Conservation (phyloP, 257 asterid species). For the Prunella vulgaris region DNA sequence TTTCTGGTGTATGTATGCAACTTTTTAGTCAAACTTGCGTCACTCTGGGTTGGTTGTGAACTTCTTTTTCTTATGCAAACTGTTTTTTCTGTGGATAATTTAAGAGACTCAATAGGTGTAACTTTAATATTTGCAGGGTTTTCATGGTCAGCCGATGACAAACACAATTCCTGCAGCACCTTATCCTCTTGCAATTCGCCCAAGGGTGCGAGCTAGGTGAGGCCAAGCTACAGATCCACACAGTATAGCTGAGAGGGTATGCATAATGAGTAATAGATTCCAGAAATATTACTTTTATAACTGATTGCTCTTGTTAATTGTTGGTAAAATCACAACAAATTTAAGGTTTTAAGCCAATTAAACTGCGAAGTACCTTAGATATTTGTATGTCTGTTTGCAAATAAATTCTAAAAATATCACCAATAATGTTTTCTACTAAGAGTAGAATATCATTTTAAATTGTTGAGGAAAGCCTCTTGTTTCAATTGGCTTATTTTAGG, state of each 20-base stretch:
- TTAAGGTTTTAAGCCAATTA: not conserved
- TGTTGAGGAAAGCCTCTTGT: not conserved
- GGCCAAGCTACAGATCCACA: conserved; percentile 99
- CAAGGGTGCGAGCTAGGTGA: conserved; percentile 97
- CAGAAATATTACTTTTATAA: not conserved
- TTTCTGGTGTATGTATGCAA: not conserved
- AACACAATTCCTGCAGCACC: conserved; percentile 56
- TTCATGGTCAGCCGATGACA: conserved; percentile 71
- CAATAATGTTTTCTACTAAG: not conserved
- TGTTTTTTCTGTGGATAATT: too few species aligned
- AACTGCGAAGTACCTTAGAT: not conserved
- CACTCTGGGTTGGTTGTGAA: not conserved
- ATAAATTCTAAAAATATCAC: conserved; percentile 3
- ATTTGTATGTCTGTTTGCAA: not conserved
- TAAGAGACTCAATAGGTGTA: conserved; percentile 5
- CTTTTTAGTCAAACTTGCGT: not conserved
- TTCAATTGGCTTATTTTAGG: not conserved
- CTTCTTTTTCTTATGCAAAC: not conserved
- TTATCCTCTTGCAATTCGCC: conserved; percentile 81
- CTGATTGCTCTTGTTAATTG: not conserved
- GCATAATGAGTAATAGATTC: not conserved
- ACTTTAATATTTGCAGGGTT: conserved; percentile 67
- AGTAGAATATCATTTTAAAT: not conserved
- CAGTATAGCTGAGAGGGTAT: conserved; percentile 99
- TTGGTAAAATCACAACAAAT: not conserved